Conservation (phyloP, 1,284 basidiomycete species). For the Apiotrichum brassicae region DNA sequence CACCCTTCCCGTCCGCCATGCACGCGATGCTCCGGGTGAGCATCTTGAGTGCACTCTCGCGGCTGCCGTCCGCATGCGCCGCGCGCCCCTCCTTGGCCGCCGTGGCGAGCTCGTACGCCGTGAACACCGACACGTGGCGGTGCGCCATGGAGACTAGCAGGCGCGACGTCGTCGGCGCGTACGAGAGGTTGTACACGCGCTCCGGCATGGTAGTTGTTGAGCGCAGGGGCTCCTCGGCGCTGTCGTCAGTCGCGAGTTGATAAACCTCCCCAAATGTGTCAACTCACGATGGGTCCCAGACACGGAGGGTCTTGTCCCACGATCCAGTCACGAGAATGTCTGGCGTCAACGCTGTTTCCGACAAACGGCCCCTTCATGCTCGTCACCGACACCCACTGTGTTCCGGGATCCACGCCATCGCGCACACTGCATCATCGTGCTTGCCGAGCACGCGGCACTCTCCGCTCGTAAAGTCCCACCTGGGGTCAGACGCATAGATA, state of each 20-base stretch:
- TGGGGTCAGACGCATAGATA: constrained; percentile 26
- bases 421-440: constrained; percentile 47
- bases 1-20: constrained; percentile 87
- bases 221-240: constrained; percentile 52
- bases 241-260: constrained; percentile 1
- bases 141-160: constrained; percentile 88
- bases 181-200: constrained; percentile 70
- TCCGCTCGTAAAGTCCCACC: constrained; percentile 48
- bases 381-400: constrained; percentile 34
- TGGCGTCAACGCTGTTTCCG: constrained; percentile 32
- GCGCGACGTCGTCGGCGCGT: constrained; percentile 45
- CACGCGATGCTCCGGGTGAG: constrained; percentile 86
- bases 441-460: constrained; percentile 47
- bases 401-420: constrained; percentile 46
- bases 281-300: constrained; percentile 64
- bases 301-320: constrained; percentile 81
- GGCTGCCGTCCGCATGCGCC: constrained; percentile 58
- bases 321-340: constrained; percentile 74
- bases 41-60: constrained; percentile 92
- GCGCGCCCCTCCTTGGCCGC: constrained; percentile 54
- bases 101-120: constrained; percentile 61
- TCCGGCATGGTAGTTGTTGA: constrained; percentile 66
- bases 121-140: constrained; percentile 78
- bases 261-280: not conserved
- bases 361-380: no score